Conservation (phyloP, 768 basidiomycete species). For the Chalciporus piperatus region DNA sequence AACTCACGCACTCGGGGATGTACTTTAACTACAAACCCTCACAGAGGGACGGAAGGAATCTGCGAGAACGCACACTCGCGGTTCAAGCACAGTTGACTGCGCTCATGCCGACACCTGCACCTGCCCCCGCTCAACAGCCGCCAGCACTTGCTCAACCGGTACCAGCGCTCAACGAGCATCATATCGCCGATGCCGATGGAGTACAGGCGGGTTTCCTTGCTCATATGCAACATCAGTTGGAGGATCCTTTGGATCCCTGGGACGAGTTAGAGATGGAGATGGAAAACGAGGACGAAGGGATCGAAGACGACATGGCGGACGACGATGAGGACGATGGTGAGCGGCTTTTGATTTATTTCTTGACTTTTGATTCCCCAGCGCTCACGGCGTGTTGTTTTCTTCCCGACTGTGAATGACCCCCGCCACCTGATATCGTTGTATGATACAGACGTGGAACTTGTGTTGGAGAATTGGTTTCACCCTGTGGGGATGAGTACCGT, state of each 20-base stretch:
- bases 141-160: neutral
- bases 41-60: neutral
- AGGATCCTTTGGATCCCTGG: neutral
- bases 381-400: neutral
- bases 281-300: conserved; percentile 4
- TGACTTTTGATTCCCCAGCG: neutral
- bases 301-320: conserved; percentile 5
- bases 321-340: conserved; percentile 11
- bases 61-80: neutral
- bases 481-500: conserved; percentile 23
- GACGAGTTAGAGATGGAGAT: conserved; percentile 12
- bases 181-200: no score
- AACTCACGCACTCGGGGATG: conserved; percentile 52
- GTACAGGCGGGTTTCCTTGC: no score
- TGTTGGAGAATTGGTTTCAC: conserved; percentile 21
- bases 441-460: conserved; percentile 16
- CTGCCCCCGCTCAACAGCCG: neutral
- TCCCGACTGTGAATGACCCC: no score
- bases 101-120: no score
- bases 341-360: neutral
- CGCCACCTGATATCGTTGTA: no score
- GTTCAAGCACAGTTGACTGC: no score
- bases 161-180: no score
- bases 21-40: conserved; percentile 40
- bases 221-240: neutral